Base-by-base conservation (phyloP, 352 stramenopile species). In the Globisporangium solare region DNA sequence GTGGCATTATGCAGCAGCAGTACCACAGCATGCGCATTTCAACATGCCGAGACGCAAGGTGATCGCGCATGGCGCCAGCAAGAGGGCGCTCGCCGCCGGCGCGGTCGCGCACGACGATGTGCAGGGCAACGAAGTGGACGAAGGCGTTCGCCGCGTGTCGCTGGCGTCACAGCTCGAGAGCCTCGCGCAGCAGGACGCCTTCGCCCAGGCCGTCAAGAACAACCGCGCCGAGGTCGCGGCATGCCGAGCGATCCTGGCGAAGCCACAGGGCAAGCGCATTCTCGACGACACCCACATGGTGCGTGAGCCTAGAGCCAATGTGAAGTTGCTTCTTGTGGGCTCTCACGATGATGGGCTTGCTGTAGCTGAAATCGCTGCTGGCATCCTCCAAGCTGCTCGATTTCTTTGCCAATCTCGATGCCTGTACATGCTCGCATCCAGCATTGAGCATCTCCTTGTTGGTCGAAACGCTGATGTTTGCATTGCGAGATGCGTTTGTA, bases 341-440 rank as follows among this genome's bases (percentile, higher is more conserved):
- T 27, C 39, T 54, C 18, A 31, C 39, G 13, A 12, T 22, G 13
- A 12, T 22, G 43, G 5, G 39, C 51, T 1, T 43, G n/a, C 32
- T 40, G 22, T 61, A 92, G 83, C 76, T 92, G 27, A 93, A 93
- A 58, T 79, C 82, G 31, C 66, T 91, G 31, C 76, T 93, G 22
- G 68, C 61, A 12, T 74, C 74, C 46, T 88, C 83, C 48, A 89
- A 88, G 47, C 63, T 93, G 31, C 79, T 89, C 57, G 71, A 89
- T 41, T 90, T 91, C 61, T 93, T 90, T 61, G 74, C 79, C 47
- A 88, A 90, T 50, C 63, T 93, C 20, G 83, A 93, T 51, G 73
- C 77, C 42, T 88, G 79, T 91, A 58, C 43, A 77, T 80, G 15
- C 27, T 14, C 47, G 7, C 27, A 31, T 24, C 20, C 18, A 46